These are phyloP conservation scores for Diaporthe sp. DNA, from an alignment of 2,329 filamentous ascomycete genomes.

Conservation along the genomic window DNA sequence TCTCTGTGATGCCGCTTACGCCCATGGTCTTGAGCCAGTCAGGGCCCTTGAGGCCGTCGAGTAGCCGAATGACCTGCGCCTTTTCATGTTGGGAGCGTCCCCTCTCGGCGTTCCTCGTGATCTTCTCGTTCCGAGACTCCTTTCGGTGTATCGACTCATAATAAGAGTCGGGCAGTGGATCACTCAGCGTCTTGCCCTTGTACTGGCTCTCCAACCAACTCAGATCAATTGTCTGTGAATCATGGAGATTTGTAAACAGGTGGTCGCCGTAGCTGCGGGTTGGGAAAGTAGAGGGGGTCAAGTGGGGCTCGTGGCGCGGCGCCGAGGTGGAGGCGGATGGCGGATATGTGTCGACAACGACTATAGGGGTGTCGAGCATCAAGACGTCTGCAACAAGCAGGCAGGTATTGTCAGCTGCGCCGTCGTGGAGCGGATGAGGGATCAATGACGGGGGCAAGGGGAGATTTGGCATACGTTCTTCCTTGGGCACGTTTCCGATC, in stretches of 20 bases:
- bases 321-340: slow-evolving; percentile 42
- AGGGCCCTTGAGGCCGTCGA: slow-evolving; percentile 87
- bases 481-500: slow-evolving; percentile 84
- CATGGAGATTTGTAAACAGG: slow-evolving; percentile 65
- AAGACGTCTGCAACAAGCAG: slow-evolving; percentile 70
- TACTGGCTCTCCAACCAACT: slow-evolving; percentile 60
- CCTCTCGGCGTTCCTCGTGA: slow-evolving; percentile 72
- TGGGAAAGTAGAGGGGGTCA: slow-evolving; percentile 44
- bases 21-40: slow-evolving; percentile 96
- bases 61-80: slow-evolving; percentile 71
- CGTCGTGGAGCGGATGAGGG: slow-evolving; percentile 1
- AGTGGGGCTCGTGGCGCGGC: slow-evolving; percentile 36
- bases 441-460: slow-evolving; percentile 7
- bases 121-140: slow-evolving; percentile 69
- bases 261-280: slow-evolving; percentile 66
- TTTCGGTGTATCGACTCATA: slow-evolving; percentile 67
- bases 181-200: slow-evolving; percentile 55
- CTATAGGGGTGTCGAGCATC: slow-evolving; percentile 77
- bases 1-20: slow-evolving; percentile 85
- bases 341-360: slow-evolving; percentile 69
- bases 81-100: slow-evolving; percentile 74
- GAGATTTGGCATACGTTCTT: slow-evolving; percentile 71
- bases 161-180: slow-evolving; percentile 66
- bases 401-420: slow-evolving; percentile 32
- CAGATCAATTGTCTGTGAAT: slow-evolving; percentile 68